Percentiles rank a stretch among this genome's conserved stretches.
Conservation (phyloP, 2,329 filamentous ascomycete species). For the Pseudogymnoascus sp. region DNA sequence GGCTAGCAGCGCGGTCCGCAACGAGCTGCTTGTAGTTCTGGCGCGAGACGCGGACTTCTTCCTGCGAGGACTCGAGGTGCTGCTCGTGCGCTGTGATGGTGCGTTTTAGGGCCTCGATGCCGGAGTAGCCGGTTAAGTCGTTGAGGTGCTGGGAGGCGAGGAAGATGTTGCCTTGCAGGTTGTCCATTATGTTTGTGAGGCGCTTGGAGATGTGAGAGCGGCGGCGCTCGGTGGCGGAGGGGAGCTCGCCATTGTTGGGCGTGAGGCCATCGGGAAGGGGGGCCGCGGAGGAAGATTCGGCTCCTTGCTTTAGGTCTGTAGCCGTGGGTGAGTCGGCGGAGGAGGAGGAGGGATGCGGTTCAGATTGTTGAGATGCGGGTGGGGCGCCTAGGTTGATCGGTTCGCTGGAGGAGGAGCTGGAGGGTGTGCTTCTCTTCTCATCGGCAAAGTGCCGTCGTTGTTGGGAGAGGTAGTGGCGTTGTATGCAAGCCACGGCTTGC, state of each 20-base stretch:
- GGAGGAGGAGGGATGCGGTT: conserved; percentile 8
- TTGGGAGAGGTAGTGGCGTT: conserved; percentile 33
- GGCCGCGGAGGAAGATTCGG: background rate
- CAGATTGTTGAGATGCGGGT: conserved; percentile 10
- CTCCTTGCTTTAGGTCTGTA: conserved; percentile 7
- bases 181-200: conserved; percentile 75
- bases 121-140: conserved; percentile 86
- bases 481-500: conserved; percentile 32
- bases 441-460: conserved; percentile 26
- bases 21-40: conserved; percentile 76
- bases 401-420: conserved; percentile 13
- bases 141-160: conserved; percentile 84
- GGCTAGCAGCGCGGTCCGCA: conserved; percentile 73
- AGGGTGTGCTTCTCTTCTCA: conserved; percentile 21
- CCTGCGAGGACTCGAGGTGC: conserved; percentile 52
- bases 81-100: conserved; percentile 65
- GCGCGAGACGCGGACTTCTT: conserved; percentile 63
- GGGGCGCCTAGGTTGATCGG: conserved; percentile 7
- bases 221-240: conserved; percentile 40
- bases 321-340: conserved; percentile 1
- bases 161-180: conserved; percentile 76
- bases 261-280: background rate
- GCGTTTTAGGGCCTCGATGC: conserved; percentile 77
- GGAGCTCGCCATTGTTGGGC: conserved; percentile 31
- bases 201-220: conserved; percentile 37